Evolutionary conservation across 2,329 filamentous ascomycete species (phyloP).

Genomic region (Arthrobotrys musiformis): DNA sequence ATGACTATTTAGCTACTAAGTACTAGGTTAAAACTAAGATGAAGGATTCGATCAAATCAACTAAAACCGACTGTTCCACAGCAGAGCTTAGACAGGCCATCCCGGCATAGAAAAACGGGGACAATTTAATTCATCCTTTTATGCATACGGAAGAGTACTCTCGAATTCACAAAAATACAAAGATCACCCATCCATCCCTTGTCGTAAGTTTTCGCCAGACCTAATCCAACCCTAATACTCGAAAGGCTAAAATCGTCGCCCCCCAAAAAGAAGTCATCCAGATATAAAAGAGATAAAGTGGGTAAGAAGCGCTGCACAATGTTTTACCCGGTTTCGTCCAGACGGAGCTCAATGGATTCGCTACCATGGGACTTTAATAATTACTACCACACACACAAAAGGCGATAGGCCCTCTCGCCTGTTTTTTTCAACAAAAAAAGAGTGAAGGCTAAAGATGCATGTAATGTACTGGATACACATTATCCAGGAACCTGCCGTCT

Average conservation of each 20-base stretch:
- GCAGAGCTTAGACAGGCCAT: background rate
- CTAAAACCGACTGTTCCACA: background rate
- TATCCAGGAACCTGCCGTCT: conserved; percentile 10
- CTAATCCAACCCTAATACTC: conserved; percentile 4
- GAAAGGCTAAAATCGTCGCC: background rate
- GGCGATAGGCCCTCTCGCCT: background rate
- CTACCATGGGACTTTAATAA: background rate
- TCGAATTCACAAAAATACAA: background rate
- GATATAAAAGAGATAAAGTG: background rate
- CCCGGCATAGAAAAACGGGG: background rate
- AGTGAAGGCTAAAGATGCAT: background rate
- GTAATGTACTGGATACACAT: background rate
- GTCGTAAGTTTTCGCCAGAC: background rate
- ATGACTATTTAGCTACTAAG: no score
- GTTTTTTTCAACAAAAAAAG: conserved; percentile 6
- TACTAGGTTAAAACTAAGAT: background rate
- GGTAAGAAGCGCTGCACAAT: background rate
- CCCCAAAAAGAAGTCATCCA: background rate
- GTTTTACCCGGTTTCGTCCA: conserved; percentile 27
- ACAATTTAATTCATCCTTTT: background rate
- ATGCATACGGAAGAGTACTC: background rate
- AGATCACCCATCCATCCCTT: background rate
- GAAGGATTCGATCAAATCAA: background rate
- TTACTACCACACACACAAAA: background rate
- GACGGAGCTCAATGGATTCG: conserved; percentile 14